Percentiles rank a stretch among this genome's conserved stretches.
These are phyloP conservation scores for Colletotrichum camelliae DNA, from an alignment of 2,329 filamentous ascomycete genomes.

Conservation along the genomic window DNA sequence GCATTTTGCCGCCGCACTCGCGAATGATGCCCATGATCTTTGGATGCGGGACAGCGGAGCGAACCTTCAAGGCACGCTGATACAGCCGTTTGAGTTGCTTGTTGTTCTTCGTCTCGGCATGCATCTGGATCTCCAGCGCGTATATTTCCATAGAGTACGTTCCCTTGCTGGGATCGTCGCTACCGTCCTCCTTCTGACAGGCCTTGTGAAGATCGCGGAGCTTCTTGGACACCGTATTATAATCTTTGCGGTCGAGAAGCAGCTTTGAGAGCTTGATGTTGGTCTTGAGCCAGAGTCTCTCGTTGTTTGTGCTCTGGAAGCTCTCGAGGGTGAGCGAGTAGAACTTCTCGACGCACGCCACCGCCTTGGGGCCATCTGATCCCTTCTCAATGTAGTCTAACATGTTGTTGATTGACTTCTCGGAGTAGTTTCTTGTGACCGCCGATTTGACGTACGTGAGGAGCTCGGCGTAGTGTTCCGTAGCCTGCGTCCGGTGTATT, in stretches of 20 bases:
- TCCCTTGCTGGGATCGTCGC: constrained; percentile 91
- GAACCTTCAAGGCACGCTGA: constrained; percentile 87
- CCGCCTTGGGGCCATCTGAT: constrained; percentile 70
- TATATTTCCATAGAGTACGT: constrained; percentile 97
- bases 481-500: constrained; percentile 63
- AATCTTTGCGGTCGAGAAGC: constrained; percentile 90
- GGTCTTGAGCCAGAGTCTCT: constrained; percentile 96
- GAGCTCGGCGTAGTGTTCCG: constrained; percentile 91
- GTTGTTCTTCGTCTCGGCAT: constrained; percentile 95
- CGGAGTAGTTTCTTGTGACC: constrained; percentile 96
- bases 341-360: constrained; percentile 89
- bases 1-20: constrained; percentile 99
- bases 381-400: constrained; percentile 96
- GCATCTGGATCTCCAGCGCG: constrained; percentile 98
- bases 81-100: constrained; percentile 95
- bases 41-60: constrained; percentile 96
- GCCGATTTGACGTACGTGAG: constrained; percentile 97
- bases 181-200: constrained; percentile 86
- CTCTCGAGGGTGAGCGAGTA: constrained; percentile 92
- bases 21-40: constrained; percentile 99
- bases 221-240: constrained; percentile 79
- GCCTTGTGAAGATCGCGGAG: constrained; percentile 87
- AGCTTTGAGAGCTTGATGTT: constrained; percentile 96
- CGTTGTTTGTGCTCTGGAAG: constrained; percentile 97
- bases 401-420: constrained; percentile 99